These are phyloP conservation scores for Malus asiatica DNA, from an alignment of 306 rosid species.

Conservation along the genomic window DNA sequence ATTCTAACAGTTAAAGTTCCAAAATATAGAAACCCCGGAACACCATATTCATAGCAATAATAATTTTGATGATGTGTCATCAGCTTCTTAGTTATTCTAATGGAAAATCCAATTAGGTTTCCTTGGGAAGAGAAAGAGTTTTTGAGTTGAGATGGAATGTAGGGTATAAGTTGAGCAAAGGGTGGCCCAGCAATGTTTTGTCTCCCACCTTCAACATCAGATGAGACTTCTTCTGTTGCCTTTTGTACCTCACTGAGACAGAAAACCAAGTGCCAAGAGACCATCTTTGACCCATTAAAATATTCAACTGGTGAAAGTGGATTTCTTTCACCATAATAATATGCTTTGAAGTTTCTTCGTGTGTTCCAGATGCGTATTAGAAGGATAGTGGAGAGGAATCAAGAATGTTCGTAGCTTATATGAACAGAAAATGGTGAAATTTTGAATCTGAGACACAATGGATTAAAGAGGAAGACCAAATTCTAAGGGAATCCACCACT, in stretches of 20 bases:
- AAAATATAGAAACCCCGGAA: too few species aligned
- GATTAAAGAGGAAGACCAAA: too few species aligned
- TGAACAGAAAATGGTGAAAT: not conserved
- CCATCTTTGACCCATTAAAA: slow-evolving; percentile 35
- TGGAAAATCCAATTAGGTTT: slow-evolving; percentile 22
- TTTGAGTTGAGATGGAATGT: slow-evolving; percentile 40
- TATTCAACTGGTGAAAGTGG: slow-evolving; percentile 20
- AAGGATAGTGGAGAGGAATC: slow-evolving; percentile 4
- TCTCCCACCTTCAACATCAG: slow-evolving; percentile 46
- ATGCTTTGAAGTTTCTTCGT: slow-evolving; percentile 15
- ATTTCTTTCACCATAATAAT: slow-evolving; percentile 24
- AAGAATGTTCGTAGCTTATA: slow-evolving; percentile 1
- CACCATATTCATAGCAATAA: not conserved
- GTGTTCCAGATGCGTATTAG: not conserved
- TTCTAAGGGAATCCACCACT: too few species aligned
- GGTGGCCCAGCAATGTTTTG: slow-evolving; percentile 42
- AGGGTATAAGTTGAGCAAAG: slow-evolving; percentile 42
- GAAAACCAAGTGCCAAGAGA: slow-evolving; percentile 38
- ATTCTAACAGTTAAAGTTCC: too few species aligned
- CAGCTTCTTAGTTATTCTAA: slow-evolving; percentile 1
- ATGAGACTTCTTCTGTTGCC: slow-evolving; percentile 30
- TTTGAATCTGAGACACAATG: too few species aligned
- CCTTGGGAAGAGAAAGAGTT: slow-evolving; percentile 15
- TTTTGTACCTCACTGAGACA: slow-evolving; percentile 35
- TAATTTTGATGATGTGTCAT: slow-evolving; percentile 13